phyloP scores from a whole-genome alignment of 148 eudicot species.

The Amaranthus palmeri region DNA sequence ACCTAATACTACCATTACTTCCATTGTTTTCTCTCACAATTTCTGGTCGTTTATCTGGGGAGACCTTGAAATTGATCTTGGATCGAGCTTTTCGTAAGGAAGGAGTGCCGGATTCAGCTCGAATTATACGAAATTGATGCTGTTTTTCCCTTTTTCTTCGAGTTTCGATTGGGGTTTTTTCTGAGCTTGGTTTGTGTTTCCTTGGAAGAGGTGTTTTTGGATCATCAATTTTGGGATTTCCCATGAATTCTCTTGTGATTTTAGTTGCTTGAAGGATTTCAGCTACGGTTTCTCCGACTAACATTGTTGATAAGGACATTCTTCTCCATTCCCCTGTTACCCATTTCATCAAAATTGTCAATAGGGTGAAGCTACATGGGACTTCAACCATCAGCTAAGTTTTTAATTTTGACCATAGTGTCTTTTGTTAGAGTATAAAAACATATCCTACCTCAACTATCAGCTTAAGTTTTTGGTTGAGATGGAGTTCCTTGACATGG shows the following conservation, averaged over 20 bases:
- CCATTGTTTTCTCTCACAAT: constrained; percentile 35
- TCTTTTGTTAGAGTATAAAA: too few species aligned
- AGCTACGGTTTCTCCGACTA: constrained; percentile 74
- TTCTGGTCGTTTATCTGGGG: constrained; percentile 37
- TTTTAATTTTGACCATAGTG: too few species aligned
- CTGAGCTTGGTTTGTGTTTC: constrained; percentile 34
- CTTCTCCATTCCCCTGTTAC: constrained; percentile 69
- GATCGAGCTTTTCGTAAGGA: constrained; percentile 55
- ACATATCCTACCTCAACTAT: too few species aligned
- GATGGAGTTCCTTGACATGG: too few species aligned
- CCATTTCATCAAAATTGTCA: background rate
- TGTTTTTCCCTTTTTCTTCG: constrained; percentile 77
- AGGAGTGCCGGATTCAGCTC: constrained; percentile 38
- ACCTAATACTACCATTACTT: constrained; percentile 25
- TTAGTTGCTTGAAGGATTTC: constrained; percentile 73
- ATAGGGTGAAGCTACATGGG: too few species aligned
- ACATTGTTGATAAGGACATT: constrained; percentile 90
- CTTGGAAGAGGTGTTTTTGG: constrained; percentile 69
- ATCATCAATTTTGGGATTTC: constrained; percentile 34
- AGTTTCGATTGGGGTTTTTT: constrained; percentile 45
- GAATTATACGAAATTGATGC: constrained; percentile 32
- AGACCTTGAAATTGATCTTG: constrained; percentile 66
- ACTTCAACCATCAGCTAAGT: too few species aligned
- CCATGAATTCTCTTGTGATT: constrained; percentile 51
- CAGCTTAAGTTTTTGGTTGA: too few species aligned